Percentiles rank a stretch among this genome's conserved stretches.
These are phyloP conservation scores for Bonia amplexicaulis DNA, from an alignment of 176 grass and related monocot species.

Conservation along the genomic window DNA sequence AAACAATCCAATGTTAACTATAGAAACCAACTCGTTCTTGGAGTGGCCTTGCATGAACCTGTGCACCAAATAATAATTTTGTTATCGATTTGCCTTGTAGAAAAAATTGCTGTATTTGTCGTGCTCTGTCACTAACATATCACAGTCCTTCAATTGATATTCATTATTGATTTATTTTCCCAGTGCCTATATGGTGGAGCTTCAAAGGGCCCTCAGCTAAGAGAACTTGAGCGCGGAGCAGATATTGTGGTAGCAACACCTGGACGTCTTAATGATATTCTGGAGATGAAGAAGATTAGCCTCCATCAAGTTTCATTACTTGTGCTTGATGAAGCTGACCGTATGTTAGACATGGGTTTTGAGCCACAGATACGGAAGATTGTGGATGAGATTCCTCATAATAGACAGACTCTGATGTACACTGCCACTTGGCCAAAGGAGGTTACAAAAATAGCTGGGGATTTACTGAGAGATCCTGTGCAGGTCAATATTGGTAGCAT, in stretches of 20 bases:
- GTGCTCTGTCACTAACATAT: not conserved
- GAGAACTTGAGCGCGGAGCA: conserved; percentile 91
- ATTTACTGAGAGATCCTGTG: conserved; percentile 89
- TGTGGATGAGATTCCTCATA: conserved; percentile 79
- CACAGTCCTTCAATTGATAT: not conserved
- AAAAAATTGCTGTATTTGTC: conserved; percentile 11
- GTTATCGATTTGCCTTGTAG: not conserved
- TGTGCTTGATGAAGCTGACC: conserved; percentile 97
- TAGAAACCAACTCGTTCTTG: not conserved
- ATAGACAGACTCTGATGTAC: conserved; percentile 95
- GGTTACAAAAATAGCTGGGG: conserved; percentile 88
- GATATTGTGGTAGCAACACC: conserved; percentile 96
- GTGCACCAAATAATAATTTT: not conserved
- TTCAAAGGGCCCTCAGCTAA: conserved; percentile 85
- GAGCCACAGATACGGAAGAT: conserved; percentile 94
- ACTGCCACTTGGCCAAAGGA: conserved; percentile 99
- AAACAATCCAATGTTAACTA: not conserved
- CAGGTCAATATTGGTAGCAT: conserved; percentile 94
- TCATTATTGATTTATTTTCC: not conserved
- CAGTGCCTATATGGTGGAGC: conserved; percentile 98
- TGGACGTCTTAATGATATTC: conserved; percentile 93
- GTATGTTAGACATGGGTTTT: conserved; percentile 99
- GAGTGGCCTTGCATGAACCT: not conserved
- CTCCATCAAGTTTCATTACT: conserved; percentile 84
- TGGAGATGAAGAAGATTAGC: conserved; percentile 91